Conservation (phyloP, 768 basidiomycete species). For the Tulasnella sp. region DNA sequence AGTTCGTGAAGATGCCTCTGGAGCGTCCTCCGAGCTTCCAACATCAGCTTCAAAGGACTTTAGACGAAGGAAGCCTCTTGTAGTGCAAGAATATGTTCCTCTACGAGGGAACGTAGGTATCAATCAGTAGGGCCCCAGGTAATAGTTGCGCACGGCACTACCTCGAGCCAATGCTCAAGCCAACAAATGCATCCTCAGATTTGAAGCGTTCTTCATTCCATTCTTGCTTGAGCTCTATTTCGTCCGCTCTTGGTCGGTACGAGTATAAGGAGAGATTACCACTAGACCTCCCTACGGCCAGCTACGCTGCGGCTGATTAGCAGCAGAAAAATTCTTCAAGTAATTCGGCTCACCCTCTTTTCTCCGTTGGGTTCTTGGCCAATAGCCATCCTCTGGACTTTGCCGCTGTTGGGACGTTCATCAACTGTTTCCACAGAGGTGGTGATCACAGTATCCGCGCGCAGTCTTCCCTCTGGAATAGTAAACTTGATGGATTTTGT, state of each 20-base stretch:
- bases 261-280: conserved; percentile 50
- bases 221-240: conserved; percentile 41
- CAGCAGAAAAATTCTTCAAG: not conserved
- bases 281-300: conserved; percentile 60
- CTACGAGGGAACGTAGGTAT: conserved; percentile 33
- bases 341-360: conserved; percentile 22
- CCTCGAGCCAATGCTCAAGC: conserved; percentile 52
- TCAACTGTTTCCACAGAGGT: not conserved
- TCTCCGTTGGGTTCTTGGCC: conserved; percentile 11
- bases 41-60: conserved; percentile 33
- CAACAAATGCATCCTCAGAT: conserved; percentile 53
- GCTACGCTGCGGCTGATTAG: conserved; percentile 38
- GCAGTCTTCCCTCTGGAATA: conserved; percentile 16
- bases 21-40: conserved; percentile 31
- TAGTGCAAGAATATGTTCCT: conserved; percentile 63
- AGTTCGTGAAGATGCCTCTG: conserved; percentile 33
- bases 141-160: conserved; percentile 34
- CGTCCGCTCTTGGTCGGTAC: conserved; percentile 42
- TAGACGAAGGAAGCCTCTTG: conserved; percentile 65
- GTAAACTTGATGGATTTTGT: conserved; percentile 58
- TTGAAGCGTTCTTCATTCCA: conserved; percentile 64
- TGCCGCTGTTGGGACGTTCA: not conserved
- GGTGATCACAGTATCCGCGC: not conserved
- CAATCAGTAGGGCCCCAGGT: not conserved
- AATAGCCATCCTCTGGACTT: conserved; percentile 25